Percentiles rank a stretch among this genome's conserved stretches.
These are phyloP conservation scores for Coccomyxa sp. DNA, from an alignment of 139 green algal species.

Conservation along the genomic window DNA sequence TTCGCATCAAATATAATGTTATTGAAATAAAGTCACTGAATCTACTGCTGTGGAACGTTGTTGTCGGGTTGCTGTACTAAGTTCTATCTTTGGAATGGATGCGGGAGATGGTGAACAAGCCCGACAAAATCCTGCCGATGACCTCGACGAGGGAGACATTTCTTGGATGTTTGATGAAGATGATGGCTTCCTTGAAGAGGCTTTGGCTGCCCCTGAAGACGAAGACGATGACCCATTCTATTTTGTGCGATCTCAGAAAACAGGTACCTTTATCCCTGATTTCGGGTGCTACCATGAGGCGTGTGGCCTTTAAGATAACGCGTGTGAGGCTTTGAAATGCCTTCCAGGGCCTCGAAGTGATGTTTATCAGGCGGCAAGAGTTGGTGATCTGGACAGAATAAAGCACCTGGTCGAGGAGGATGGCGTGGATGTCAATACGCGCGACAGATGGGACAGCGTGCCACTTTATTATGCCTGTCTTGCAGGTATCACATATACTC, in stretches of 20 bases:
- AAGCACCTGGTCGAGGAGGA: constrained; percentile 23
- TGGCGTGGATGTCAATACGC: constrained; percentile 24
- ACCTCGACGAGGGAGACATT: not conserved
- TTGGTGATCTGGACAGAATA: constrained; percentile 19
- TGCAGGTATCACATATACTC: constrained; percentile 2
- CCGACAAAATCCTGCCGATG: not conserved
- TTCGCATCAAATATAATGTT: not conserved
- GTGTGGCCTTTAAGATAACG: not conserved
- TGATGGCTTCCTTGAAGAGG: not conserved
- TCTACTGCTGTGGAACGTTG: not conserved
- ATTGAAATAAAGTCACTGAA: not conserved
- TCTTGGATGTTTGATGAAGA: constrained; percentile 5
- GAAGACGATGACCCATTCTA: constrained; percentile 16
- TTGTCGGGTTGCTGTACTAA: not conserved
- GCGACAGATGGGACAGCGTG: constrained; percentile 17
- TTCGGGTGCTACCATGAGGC: not conserved
- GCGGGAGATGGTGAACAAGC: not conserved
- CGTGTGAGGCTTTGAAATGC: not conserved
- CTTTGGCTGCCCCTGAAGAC: constrained; percentile 8
- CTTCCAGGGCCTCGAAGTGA: not conserved
- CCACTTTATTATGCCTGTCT: constrained; percentile 28
- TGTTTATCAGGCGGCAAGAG: constrained; percentile 16
- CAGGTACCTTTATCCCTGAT: not conserved
- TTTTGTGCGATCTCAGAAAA: constrained; percentile 11
- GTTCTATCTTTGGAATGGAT: constrained; percentile 3